Percentiles rank a stretch among this genome's conserved stretches.
Conservation (phyloP, 2,329 filamentous ascomycete genomes). For the Cercospora citrullina region DNA sequence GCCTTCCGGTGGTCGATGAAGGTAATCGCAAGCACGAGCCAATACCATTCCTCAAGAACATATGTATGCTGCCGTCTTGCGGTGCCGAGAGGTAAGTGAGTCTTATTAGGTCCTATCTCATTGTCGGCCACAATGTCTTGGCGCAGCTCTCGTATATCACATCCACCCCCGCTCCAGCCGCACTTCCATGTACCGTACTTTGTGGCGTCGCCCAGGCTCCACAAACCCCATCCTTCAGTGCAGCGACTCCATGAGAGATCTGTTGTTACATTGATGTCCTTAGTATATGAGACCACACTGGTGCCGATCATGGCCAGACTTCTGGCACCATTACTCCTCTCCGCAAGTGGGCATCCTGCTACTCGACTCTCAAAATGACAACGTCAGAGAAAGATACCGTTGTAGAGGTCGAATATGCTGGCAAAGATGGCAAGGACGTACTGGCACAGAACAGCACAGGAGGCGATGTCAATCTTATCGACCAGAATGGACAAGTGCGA, state of each 20-base stretch:
- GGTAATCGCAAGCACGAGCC: not conserved
- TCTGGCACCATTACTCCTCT: not conserved
- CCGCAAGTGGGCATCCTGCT: not conserved
- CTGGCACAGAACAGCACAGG: not conserved
- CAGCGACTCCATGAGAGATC: not conserved
- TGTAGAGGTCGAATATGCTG: not conserved
- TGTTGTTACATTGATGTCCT: not conserved
- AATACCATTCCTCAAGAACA: not conserved
- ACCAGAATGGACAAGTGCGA: conserved; percentile 24
- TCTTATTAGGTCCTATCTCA: not conserved
- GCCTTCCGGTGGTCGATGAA: not conserved
- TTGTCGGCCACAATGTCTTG: not conserved
- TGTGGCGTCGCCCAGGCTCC: not conserved
- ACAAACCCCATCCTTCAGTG: not conserved
- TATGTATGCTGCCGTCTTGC: not conserved
- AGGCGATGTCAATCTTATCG: conserved; percentile 27
- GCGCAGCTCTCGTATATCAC: not conserved
- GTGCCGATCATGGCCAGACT: not conserved
- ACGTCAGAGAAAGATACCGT: not conserved
- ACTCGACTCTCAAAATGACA: not conserved
- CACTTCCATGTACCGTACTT: not conserved
- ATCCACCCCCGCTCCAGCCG: not conserved
- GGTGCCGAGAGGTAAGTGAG: not conserved
- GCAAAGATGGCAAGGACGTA: not conserved
- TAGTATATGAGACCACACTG: not conserved